phyloP scores from a whole-genome alignment of 805 yeast species.

The Pichia deserticola region DNA sequence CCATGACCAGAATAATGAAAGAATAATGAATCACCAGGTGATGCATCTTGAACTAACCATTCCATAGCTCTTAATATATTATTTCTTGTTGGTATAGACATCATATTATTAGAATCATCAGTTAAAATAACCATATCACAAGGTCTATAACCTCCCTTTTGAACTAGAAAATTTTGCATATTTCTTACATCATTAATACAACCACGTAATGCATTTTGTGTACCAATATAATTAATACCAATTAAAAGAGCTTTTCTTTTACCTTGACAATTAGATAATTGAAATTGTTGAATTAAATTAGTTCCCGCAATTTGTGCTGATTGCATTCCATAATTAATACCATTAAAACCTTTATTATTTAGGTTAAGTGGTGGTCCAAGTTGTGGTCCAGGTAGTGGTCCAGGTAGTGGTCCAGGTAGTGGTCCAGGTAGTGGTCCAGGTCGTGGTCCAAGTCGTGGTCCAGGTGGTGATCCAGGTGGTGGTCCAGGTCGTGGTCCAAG shows the following conservation, averaged over 20 bases:
- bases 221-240: constrained; percentile 69
- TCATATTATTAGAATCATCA: constrained; percentile 44
- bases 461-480: too few relatives aligned
- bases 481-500: too few relatives aligned
- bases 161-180: constrained; percentile 33
- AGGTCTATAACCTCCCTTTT: constrained; percentile 38
- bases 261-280: constrained; percentile 67
- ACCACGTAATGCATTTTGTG: constrained; percentile 45
- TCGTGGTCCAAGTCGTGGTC: too few relatives aligned
- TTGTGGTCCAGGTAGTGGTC: neutral
- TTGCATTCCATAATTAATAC: constrained; percentile 11
- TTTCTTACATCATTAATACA: constrained; percentile 75
- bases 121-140: constrained; percentile 55
- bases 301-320: constrained; percentile 28
- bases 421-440: too few relatives aligned
- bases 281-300: constrained; percentile 26
- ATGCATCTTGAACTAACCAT: constrained; percentile 71
- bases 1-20: constrained; percentile 89
- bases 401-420: neutral
- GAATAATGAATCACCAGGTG: constrained; percentile 69
- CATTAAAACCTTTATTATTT: constrained; percentile 14
- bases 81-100: constrained; percentile 50
- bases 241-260: constrained; percentile 65
- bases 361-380: constrained; percentile 7
- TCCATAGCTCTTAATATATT: constrained; percentile 74